Evolutionary conservation across 1,284 basidiomycete species (phyloP).

Genomic region (Coniferiporia weirii): DNA sequence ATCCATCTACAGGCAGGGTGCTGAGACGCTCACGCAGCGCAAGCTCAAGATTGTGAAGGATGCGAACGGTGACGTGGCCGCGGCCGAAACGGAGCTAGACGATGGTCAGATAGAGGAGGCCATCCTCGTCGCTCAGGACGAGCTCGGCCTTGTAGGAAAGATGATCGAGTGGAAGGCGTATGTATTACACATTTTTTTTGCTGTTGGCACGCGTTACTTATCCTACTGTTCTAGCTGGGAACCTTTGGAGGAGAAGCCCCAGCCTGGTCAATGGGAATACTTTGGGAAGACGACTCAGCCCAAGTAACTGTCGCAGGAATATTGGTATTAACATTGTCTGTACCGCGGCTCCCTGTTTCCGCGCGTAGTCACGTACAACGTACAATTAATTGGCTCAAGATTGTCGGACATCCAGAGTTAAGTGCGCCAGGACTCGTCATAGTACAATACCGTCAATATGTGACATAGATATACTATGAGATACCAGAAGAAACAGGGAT

Average conservation of each 20-base stretch:
- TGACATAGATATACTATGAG: not conserved
- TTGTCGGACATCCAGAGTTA: not conserved
- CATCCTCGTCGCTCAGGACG: conserved; percentile 79
- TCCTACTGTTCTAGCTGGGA: conserved; percentile 65
- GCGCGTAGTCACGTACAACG: too few species aligned
- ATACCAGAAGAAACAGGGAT: not conserved
- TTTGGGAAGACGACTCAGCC: conserved; percentile 38
- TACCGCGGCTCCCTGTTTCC: too few species aligned
- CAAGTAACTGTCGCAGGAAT: not conserved
- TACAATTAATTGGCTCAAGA: not conserved
- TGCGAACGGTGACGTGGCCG: conserved; percentile 59
- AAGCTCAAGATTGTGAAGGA: conserved; percentile 72
- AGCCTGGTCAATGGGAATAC: conserved; percentile 85
- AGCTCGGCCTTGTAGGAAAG: conserved; percentile 73
- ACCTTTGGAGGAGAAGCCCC: conserved; percentile 75
- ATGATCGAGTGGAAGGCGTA: conserved; percentile 97
- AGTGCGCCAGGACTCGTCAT: not conserved
- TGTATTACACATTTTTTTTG: conserved; percentile 34
- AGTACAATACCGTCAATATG: not conserved
- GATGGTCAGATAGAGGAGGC: conserved; percentile 83
- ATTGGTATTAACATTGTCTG: too few species aligned
- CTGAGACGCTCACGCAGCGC: conserved; percentile 81
- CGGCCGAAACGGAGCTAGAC: conserved; percentile 68
- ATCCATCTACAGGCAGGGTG: conserved; percentile 88
- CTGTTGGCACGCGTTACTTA: conserved; percentile 12